These are phyloP conservation scores for Sanguinoderma infundibulare DNA, from an alignment of 1,284 basidiomycete species.

Conservation along the genomic window DNA sequence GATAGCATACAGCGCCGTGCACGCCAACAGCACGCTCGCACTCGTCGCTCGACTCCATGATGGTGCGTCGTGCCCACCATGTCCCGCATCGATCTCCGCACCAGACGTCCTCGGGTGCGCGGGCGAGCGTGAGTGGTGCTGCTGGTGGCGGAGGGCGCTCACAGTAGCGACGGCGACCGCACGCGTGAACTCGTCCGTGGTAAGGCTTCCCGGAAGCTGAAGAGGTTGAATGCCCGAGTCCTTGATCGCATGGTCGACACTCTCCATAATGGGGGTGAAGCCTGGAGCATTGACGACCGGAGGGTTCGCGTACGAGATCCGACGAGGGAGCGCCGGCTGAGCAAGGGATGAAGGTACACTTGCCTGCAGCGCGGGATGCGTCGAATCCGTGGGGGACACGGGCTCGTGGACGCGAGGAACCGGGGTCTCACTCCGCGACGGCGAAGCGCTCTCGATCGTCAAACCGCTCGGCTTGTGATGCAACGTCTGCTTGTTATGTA, in stretches of 20 bases:
- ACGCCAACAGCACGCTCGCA: constrained; percentile 85
- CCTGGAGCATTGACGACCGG: constrained; percentile 38
- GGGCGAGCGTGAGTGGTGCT: constrained; percentile 55
- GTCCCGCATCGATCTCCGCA: constrained; percentile 44
- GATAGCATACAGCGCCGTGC: constrained; percentile 93
- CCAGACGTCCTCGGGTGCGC: constrained; percentile 43
- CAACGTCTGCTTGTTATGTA: constrained; percentile 28
- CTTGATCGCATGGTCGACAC: constrained; percentile 75
- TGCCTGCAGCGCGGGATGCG: constrained; percentile 12
- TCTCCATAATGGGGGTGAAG: constrained; percentile 78
- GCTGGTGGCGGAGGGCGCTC: constrained; percentile 80
- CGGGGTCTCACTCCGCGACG: constrained; percentile 47
- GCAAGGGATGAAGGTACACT: constrained; percentile 21
- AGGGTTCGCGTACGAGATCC: constrained; percentile 61
- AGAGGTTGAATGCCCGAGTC: constrained; percentile 58
- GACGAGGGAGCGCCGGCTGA: constrained; percentile 26
- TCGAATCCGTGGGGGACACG: constrained; percentile 27
- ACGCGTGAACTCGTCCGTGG: constrained; percentile 86
- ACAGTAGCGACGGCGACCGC: constrained; percentile 93
- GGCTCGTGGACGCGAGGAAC: constrained; percentile 35
- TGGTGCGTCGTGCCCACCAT: constrained; percentile 84
- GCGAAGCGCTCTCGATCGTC: constrained; percentile 33
- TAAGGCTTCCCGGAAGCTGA: constrained; percentile 69
- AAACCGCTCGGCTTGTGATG: constrained; percentile 51
- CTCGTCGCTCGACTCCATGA: constrained; percentile 91